A percentile compares a stretch with the other conserved stretches of the same genome.
Conservation (phyloP, 371 early-diverging fungal species). For the Choanephora cucurbitarum region DNA sequence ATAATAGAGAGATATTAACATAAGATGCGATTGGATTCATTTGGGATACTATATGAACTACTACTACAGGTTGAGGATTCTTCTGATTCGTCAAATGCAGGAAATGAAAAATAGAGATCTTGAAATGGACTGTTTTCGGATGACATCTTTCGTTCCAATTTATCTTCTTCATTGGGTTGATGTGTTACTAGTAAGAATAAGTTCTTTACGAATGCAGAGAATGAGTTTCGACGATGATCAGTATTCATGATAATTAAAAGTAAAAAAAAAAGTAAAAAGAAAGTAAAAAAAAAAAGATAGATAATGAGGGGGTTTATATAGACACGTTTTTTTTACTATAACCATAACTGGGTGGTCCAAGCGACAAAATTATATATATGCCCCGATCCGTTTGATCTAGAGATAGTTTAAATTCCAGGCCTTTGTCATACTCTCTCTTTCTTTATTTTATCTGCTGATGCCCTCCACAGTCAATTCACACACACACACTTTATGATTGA, state of each 20-base stretch:
- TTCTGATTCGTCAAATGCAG: constrained; percentile 27
- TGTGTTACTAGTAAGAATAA: constrained; percentile 29
- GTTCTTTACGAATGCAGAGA: constrained; percentile 35
- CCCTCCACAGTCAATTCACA: too few relatives aligned
- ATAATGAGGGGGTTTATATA: not conserved
- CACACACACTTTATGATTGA: too few relatives aligned
- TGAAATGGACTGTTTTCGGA: constrained; percentile 23
- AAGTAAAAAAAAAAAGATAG: constrained; percentile 2
- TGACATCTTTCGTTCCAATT: constrained; percentile 9
- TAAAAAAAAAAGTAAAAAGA: constrained; percentile 1
- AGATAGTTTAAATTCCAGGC: not conserved
- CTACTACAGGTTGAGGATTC: constrained; percentile 10
- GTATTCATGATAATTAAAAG: not conserved
- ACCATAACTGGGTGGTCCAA: not conserved
- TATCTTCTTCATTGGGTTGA: constrained; percentile 1
- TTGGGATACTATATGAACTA: constrained; percentile 6
- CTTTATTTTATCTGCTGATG: too few relatives aligned
- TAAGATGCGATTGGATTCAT: constrained; percentile 20
- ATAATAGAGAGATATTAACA: constrained; percentile 5
- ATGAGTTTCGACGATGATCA: constrained; percentile 24
- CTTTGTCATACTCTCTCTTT: not conserved
- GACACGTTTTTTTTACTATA: constrained; percentile 6
- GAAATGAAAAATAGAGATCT: constrained; percentile 31
- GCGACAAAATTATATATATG: not conserved
- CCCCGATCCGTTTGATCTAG: not conserved